Evolutionary conservation across 2,329 filamentous ascomycete species (phyloP), one percentile per base, ranked within the genome.

Genomic region (Pseudocercospora macadamiae): DNA sequence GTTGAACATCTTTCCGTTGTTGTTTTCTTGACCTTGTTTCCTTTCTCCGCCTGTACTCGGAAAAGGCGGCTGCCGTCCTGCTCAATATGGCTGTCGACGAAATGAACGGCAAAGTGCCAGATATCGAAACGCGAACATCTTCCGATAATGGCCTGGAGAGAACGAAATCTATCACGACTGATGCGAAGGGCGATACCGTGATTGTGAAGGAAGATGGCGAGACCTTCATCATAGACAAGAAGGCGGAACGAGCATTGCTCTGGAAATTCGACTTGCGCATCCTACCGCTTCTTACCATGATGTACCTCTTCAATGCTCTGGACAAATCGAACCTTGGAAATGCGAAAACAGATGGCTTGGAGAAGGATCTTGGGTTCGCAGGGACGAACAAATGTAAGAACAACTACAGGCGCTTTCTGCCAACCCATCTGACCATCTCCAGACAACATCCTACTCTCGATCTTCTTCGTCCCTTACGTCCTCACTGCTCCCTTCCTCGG

Each of bases 381-480:
- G 72, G 75, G 0, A 71, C 67, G 81, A 85, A 62, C 82, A 90
- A 70, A 30, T 71, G 60, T 57, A 34, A 44, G 57, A 53, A 3
- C 7, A 45, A 4, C 4, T n/a, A n/a, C n/a, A n/a, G n/a, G n/a
- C n/a, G n/a, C n/a, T n/a, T n/a, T n/a, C n/a, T n/a, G n/a, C n/a
- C n/a, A n/a, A n/a, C n/a, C n/a, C 28, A 32, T 32, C 28, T 7
- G 28, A 39, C 36, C n/a, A n/a, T n/a, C n/a, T 9, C 5, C 18
- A 61, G 59, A 91, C 75, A 90, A 90, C 70, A 80, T 86, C 25
- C 82, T 90, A 48, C 74, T 91, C 32, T 82, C 81, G 52, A 86
- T 92, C 63, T 92, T 92, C 78, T 92, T 89, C 73, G 79, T 91
- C 5, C 89, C 89, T 0, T 91, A 89, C 70, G 88, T 90, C 32